Percentiles rank a stretch among this genome's conserved stretches.
Evolutionary conservation across 352 stramenopile genomes (phyloP).

Genomic region (Phytopythium litorale): DNA sequence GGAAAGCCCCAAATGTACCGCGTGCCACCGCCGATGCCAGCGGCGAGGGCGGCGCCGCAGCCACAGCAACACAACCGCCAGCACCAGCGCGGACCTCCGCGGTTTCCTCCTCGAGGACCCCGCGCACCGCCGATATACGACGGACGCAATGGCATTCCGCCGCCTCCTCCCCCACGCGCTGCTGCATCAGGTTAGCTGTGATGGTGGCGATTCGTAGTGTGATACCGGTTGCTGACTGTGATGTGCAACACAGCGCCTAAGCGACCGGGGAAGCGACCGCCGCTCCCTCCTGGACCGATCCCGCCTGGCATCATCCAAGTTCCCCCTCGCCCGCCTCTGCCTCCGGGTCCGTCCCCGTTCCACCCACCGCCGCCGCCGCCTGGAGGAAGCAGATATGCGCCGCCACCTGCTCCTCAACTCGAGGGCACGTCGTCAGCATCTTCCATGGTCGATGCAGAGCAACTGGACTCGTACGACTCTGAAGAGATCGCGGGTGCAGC

Average conservation of each 20-base stretch:
- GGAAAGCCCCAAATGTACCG: slow-evolving; percentile 62
- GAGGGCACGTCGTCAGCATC: background rate
- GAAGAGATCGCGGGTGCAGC: background rate
- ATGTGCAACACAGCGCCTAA: slow-evolving; percentile 8
- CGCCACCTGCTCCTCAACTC: slow-evolving; percentile 10
- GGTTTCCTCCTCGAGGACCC: background rate
- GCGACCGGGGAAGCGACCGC: slow-evolving; percentile 60
- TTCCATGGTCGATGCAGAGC: background rate
- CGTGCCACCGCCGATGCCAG: slow-evolving; percentile 15
- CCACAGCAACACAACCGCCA: slow-evolving; percentile 1
- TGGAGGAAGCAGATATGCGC: slow-evolving; percentile 4
- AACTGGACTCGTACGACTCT: background rate
- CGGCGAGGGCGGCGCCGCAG: background rate
- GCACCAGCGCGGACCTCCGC: slow-evolving; percentile 3
- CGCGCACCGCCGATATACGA: background rate
- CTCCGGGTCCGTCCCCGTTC: slow-evolving; percentile 26
- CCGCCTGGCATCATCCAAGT: slow-evolving; percentile 63
- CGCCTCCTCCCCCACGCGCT: slow-evolving; percentile 5
- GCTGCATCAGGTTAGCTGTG: background rate
- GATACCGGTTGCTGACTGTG: background rate
- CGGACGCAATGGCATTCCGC: background rate
- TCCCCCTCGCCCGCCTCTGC: slow-evolving; percentile 48
- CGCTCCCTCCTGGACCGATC: slow-evolving; percentile 44
- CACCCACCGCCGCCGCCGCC: slow-evolving; percentile 38
- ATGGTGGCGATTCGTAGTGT: background rate